Conservation (phyloP, 345 rosid genomes). For the Erucastrum elatum region DNA sequence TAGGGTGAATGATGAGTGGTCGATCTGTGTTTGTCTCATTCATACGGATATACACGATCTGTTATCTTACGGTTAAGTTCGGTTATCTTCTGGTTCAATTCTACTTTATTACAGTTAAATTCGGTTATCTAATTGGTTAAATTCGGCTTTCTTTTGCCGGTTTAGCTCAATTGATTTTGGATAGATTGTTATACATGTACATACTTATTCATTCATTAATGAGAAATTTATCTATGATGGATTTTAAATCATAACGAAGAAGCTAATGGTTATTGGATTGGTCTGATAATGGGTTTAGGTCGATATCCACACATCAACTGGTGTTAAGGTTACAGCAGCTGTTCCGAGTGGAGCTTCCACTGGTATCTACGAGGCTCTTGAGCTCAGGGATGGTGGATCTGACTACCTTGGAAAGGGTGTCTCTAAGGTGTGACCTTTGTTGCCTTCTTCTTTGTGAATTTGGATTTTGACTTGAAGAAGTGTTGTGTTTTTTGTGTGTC, state of each 20-base stretch:
- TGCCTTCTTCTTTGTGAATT: background rate
- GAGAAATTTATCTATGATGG: background rate
- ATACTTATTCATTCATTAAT: background rate
- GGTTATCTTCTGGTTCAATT: background rate
- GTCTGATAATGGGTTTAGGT: constrained; percentile 46
- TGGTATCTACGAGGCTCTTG: constrained; percentile 97
- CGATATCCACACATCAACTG: constrained; percentile 59
- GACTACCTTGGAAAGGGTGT: constrained; percentile 98
- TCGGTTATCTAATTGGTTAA: too few species aligned
- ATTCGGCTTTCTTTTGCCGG: background rate
- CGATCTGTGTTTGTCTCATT: too few species aligned
- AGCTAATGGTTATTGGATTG: background rate
- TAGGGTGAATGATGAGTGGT: too few species aligned
- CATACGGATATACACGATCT: too few species aligned
- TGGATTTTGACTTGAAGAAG: background rate
- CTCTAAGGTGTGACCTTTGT: constrained; percentile 50
- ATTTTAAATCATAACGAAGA: background rate
- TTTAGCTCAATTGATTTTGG: background rate
- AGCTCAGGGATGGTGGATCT: constrained; percentile 91
- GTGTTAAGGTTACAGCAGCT: constrained; percentile 67
- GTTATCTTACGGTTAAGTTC: background rate
- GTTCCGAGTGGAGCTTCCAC: constrained; percentile 99
- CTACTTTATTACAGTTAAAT: too few species aligned
- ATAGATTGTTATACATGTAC: background rate
- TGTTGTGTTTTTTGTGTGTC: background rate